Evolutionary conservation across 306 rosid genomes (phyloP), one percentile per base, ranked within the genome.

Genomic region (Inga laurina): DNA sequence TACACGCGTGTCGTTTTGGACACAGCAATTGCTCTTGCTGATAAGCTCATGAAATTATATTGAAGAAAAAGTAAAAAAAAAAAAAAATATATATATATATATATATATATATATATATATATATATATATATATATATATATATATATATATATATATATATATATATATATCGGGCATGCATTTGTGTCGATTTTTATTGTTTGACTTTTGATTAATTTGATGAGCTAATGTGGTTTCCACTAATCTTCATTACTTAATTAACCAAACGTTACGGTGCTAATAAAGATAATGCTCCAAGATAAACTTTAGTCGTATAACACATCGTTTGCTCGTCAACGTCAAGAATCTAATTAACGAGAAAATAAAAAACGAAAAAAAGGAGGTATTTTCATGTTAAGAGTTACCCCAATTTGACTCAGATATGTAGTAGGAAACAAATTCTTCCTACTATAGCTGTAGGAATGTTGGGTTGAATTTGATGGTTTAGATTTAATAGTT

Each of bases 1-100:
- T 68, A 67, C 76, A 51, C 44, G 65, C 66, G n/a, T 57, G 75
- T 67, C 48, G 75, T 79, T 70, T 46, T 79, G 34, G 82, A 49
- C 65, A 49, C 65, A 11, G 10, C 49, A 49, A 65, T 35, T 11
- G 35, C 49, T 30, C 14, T 27, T 24, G 32, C 24, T n/a, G 15
- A 59, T 59, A 39, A 59, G 72, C 39, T 49, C 48, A 46, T 24
- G 46, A 64, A 69, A 43, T 30, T 30, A n/a, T 14, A 49, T 19
- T 64, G 41, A 12, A 59, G 24, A 41, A 24, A 22, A 12, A 76
- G 7, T 7, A 5, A 3, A 22, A 30, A 18, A 10, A 30, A 78
- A 46, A 21, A n/a, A 18, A 59, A 12, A 4, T 13, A n/a, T n/a
- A n/a, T n/a, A n/a, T n/a, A n/a, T n/a, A n/a, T n/a, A n/a, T n/a